Evolutionary conservation across 306 rosid species (phyloP), one percentile per base, ranked within the genome.

Genomic region (Prunus mongolica): DNA sequence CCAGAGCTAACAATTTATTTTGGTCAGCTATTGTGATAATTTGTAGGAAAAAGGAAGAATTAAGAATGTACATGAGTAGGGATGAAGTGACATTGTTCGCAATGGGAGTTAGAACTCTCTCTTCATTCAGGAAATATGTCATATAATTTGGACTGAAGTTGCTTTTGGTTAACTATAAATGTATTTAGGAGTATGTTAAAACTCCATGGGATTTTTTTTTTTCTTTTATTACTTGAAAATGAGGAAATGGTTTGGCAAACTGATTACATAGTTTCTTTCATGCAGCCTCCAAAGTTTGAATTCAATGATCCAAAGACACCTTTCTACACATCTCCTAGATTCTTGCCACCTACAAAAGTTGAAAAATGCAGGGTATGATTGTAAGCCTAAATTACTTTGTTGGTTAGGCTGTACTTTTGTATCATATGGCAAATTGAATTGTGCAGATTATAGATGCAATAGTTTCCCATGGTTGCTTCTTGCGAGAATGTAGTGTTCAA

Each of bases 281-380:
- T 80, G 83, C 91, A 95, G 99, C 83, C 86, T 56, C 96, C 98
- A 5, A 91, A 89, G 75, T 95, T 95, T 86, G 87, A 89, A 64
- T 92, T 95, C 87, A 87, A 89, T 85, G 93, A 95, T 79, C 97
- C 98, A 52, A 91, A 91, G 87, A 95, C 99, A 49, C 99, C 99
- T 77, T 95, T 95, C 86, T 92, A 78, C 88, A 95, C 99, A 34
- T 95, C 97, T 68, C 97, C 98, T 50, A 87, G 99, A 87, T 92
- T 92, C 85, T 87, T 95, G 45, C 99, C 99, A 3, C 98, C 99
- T n/a, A 87, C 98, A 20, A 95, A 95, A 91, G 90, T 95, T 75
- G 98, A 95, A 79, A 86, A 88, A 78, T 89, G 99, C 99, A 89
- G 89, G 97, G 99, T 95, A 87, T 67, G 85, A 55, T 80, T 70